phyloP scores from a whole-genome alignment of 441 rosid species.

The Pelargonium myrrhifolium region DNA sequence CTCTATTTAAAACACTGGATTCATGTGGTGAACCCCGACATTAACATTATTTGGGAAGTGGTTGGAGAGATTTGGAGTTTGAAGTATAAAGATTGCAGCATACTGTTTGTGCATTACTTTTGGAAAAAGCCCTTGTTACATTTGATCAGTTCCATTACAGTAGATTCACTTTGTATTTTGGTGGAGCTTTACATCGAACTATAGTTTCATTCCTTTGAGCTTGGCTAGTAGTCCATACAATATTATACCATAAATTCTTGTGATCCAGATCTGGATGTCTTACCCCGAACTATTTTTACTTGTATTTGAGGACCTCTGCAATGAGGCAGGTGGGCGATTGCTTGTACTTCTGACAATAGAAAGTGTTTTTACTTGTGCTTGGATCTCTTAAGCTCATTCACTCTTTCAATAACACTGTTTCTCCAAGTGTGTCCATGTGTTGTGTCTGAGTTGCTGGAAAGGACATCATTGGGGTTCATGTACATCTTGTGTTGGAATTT shows the following conservation, averaged over 20 bases:
- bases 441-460: not conserved
- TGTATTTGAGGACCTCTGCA: not conserved
- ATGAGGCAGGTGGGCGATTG: not conserved
- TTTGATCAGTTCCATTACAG: too few relatives aligned
- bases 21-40: too few relatives aligned
- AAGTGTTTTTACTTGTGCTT: not conserved
- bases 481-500: not conserved
- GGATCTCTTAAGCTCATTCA: not conserved
- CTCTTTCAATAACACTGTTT: not conserved
- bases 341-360: not conserved
- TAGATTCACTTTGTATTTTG: not conserved
- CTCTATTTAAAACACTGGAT: too few relatives aligned
- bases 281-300: not conserved
- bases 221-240: not conserved
- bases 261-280: not conserved
- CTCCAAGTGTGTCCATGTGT: not conserved
- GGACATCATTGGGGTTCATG: not conserved
- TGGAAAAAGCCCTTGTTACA: too few relatives aligned
- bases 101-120: too few relatives aligned
- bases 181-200: not conserved
- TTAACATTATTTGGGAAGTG: too few relatives aligned
- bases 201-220: not conserved
- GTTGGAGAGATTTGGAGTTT: not conserved
- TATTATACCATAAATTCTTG: not conserved
- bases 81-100: not conserved